Evolutionary conservation across 768 basidiomycete genomes (phyloP).

Genomic region (Pleurotus tuber-regium): DNA sequence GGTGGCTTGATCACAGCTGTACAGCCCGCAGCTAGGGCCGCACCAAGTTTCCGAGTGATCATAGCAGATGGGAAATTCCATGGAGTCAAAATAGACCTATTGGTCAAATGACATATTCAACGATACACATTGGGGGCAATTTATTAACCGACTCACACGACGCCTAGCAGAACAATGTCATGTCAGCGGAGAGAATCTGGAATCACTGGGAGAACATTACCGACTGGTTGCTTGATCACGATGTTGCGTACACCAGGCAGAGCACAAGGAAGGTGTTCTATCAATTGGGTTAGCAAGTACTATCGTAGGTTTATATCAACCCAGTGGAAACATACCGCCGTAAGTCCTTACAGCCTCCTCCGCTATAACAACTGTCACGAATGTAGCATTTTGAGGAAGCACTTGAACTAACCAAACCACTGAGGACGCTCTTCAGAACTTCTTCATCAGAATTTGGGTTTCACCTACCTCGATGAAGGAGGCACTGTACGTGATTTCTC

Average conservation of each 20-base stretch:
- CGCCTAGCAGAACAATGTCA: constrained; percentile 22
- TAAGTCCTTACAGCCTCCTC: constrained; percentile 92
- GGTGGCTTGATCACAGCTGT: constrained; percentile 95
- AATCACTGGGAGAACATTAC: constrained; percentile 34
- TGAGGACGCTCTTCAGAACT: constrained; percentile 25
- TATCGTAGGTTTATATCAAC: background rate
- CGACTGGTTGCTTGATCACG: constrained; percentile 91
- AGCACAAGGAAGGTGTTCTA: constrained; percentile 83
- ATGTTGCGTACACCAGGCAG: constrained; percentile 72
- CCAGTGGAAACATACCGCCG: constrained; percentile 55
- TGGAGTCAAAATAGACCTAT: constrained; percentile 75
- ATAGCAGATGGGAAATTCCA: constrained; percentile 97
- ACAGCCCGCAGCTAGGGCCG: constrained; percentile 94
- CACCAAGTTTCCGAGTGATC: constrained; percentile 88
- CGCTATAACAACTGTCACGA: constrained; percentile 44
- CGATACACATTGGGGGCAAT: background rate
- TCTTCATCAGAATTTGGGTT: background rate
- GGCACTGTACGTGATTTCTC: constrained; percentile 83
- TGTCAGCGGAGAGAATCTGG: background rate
- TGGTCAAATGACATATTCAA: constrained; percentile 8
- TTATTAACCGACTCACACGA: constrained; percentile 32
- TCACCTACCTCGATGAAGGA: constrained; percentile 74
- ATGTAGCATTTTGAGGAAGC: background rate
- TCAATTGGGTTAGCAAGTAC: too few relatives aligned
- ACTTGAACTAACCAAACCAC: constrained; percentile 71